Percentiles rank a stretch among this genome's conserved stretches.
Conservation (phyloP, 768 basidiomycete genomes). For the Dacryopinax primogenitus region DNA sequence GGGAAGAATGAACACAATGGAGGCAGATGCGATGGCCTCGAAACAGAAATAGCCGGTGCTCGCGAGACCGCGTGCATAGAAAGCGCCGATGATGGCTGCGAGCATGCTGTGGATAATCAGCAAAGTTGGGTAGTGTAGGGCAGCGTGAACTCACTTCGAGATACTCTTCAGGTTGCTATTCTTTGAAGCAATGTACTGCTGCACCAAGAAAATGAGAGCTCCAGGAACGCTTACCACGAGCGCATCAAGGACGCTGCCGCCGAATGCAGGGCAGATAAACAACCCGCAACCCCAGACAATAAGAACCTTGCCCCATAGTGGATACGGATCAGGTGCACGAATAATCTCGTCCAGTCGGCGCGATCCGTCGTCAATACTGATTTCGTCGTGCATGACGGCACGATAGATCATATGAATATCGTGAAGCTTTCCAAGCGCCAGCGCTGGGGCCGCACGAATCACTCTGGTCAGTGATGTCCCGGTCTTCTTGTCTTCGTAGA, state of each 20-base stretch:
- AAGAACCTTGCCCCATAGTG: constrained; percentile 45
- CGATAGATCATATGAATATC: constrained; percentile 77
- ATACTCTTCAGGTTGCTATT: constrained; percentile 78
- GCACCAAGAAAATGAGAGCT: constrained; percentile 52
- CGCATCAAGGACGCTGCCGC: constrained; percentile 74
- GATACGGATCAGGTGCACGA: constrained; percentile 50
- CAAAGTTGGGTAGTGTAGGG: background rate
- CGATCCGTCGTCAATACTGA: constrained; percentile 66
- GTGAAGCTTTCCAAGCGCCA: constrained; percentile 75
- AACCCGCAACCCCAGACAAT: constrained; percentile 60
- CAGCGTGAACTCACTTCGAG: constrained; percentile 55
- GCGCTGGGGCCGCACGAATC: constrained; percentile 20
- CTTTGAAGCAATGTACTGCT: constrained; percentile 59
- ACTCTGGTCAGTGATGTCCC: background rate
- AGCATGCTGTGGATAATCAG: constrained; percentile 46
- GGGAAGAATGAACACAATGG: constrained; percentile 80
- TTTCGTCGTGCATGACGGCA: constrained; percentile 79
- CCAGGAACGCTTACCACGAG: constrained; percentile 64
- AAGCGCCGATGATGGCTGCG: constrained; percentile 67
- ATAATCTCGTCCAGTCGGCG: constrained; percentile 52
- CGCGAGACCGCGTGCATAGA: constrained; percentile 66
- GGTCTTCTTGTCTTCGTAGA: background rate
- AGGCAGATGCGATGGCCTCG: constrained; percentile 76
- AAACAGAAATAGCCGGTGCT: constrained; percentile 83
- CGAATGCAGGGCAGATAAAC: constrained; percentile 76